Evolutionary conservation across 768 basidiomycete species (phyloP).

Genomic region (Mrakia hoshinonis): DNA sequence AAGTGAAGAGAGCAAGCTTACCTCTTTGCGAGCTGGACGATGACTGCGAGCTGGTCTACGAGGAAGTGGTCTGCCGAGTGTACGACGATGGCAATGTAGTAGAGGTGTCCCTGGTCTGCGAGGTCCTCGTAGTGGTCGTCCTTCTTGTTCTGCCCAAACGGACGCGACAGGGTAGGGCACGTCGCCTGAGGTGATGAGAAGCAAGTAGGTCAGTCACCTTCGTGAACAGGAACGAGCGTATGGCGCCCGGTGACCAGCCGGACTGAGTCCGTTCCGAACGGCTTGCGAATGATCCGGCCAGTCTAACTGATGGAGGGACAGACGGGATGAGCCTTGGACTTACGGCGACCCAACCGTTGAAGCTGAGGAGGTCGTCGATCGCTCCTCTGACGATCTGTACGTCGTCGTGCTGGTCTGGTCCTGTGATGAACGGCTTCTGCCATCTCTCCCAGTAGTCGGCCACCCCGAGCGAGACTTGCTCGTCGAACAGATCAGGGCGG

Average conservation of each 20-base stretch:
- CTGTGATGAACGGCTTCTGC: slow-evolving; percentile 79
- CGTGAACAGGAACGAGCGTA: too few species aligned
- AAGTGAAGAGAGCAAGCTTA: not conserved
- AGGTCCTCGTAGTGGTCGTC: slow-evolving; percentile 86
- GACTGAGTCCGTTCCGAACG: too few species aligned
- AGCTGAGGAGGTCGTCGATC: slow-evolving; percentile 85
- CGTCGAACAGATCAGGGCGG: slow-evolving; percentile 66
- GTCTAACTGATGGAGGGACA: not conserved
- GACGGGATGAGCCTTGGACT: not conserved
- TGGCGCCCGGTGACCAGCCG: too few species aligned
- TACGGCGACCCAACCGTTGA: slow-evolving; percentile 91
- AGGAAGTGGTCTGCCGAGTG: slow-evolving; percentile 99
- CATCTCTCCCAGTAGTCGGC: slow-evolving; percentile 86
- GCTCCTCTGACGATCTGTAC: slow-evolving; percentile 78
- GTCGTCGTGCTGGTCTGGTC: slow-evolving; percentile 74
- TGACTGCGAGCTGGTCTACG: slow-evolving; percentile 94
- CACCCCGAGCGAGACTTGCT: slow-evolving; percentile 65
- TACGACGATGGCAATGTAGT: slow-evolving; percentile 89
- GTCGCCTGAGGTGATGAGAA: slow-evolving; percentile 47
- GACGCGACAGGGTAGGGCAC: slow-evolving; percentile 86
- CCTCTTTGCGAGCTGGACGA: slow-evolving; percentile 71
- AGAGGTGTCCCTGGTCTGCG: slow-evolving; percentile 68
- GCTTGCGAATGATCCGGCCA: not conserved
- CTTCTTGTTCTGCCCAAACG: slow-evolving; percentile 77
- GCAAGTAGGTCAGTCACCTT: not conserved